Evolutionary conservation across 768 basidiomycete genomes (phyloP).

Genomic region (Austroboletus eburneus): DNA sequence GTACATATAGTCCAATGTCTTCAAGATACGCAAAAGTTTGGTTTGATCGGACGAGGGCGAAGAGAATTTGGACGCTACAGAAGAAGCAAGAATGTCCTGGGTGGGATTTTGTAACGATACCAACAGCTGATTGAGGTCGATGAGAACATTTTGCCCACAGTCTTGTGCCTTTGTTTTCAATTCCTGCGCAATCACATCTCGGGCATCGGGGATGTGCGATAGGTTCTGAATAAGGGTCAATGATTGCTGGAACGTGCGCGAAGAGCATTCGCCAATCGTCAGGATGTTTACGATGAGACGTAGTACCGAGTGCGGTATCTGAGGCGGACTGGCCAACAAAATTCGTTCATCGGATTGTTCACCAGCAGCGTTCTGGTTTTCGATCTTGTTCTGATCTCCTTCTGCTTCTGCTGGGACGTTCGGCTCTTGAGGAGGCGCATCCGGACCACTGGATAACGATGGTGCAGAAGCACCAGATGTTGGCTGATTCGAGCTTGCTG

Average conservation of each 20-base stretch:
- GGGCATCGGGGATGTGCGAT: slow-evolving; percentile 82
- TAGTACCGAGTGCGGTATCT: slow-evolving; percentile 80
- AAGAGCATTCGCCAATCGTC: slow-evolving; percentile 96
- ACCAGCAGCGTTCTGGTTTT: slow-evolving; percentile 11
- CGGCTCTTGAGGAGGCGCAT: slow-evolving; percentile 16
- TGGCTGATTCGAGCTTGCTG: slow-evolving; percentile 14
- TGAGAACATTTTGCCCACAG: slow-evolving; percentile 69
- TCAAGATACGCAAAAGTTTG: slow-evolving; percentile 91
- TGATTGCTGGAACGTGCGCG: slow-evolving; percentile 93
- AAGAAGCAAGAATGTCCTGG: slow-evolving; percentile 54
- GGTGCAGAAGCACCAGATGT: slow-evolving; percentile 4
- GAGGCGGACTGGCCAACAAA: slow-evolving; percentile 72
- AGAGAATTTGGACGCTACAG: slow-evolving; percentile 86
- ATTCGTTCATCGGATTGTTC: slow-evolving; percentile 37
- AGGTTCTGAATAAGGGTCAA: slow-evolving; percentile 89
- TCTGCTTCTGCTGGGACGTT: slow-evolving; percentile 9
- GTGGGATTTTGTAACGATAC: slow-evolving; percentile 53
- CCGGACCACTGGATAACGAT: slow-evolving; percentile 2
- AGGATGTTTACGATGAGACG: slow-evolving; percentile 94
- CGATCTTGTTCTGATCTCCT: slow-evolving; percentile 23
- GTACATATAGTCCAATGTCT: slow-evolving; percentile 98
- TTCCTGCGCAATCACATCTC: slow-evolving; percentile 87
- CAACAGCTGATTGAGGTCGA: slow-evolving; percentile 76
- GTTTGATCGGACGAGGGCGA: slow-evolving; percentile 93
- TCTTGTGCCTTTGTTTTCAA: slow-evolving; percentile 82